These are phyloP conservation scores for Scleromitrula shiraiana DNA, from an alignment of 2,329 filamentous ascomycete genomes.

Conservation along the genomic window DNA sequence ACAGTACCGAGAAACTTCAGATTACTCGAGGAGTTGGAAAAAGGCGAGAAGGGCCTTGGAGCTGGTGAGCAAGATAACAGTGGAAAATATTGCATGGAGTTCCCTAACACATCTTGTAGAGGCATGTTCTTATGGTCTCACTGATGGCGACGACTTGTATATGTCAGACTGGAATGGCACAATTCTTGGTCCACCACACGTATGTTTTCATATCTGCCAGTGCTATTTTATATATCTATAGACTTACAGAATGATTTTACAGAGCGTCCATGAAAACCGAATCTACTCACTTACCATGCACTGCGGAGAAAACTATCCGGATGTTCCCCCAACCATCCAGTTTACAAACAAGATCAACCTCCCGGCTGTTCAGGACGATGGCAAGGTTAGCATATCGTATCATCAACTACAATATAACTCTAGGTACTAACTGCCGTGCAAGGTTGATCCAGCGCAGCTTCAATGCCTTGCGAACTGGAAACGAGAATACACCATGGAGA, in stretches of 20 bases:
- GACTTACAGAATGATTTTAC: conserved; percentile 6
- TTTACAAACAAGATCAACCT: conserved; percentile 94
- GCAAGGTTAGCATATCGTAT: conserved; percentile 46
- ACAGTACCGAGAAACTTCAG: conserved; percentile 95
- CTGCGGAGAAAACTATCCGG: conserved; percentile 84
- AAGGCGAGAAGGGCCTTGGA: conserved; percentile 94
- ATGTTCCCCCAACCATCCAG: conserved; percentile 78
- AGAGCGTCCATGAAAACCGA: conserved; percentile 96
- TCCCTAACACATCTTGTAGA: conserved; percentile 43
- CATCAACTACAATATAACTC: neutral
- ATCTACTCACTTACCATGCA: conserved; percentile 98
- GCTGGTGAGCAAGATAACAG: conserved; percentile 52
- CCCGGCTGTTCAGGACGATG: conserved; percentile 77
- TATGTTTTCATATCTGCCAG: conserved; percentile 40
- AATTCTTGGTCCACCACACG: conserved; percentile 91
- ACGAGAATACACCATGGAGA: conserved; percentile 91
- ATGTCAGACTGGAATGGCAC: conserved; percentile 99
- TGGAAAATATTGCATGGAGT: neutral
- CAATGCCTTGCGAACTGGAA: conserved; percentile 87
- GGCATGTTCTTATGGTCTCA: conserved; percentile 93
- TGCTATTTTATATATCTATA: neutral
- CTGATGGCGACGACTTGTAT: conserved; percentile 86
- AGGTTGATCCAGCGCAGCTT: conserved; percentile 78
- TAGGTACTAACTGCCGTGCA: neutral
- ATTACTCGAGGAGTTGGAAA: conserved; percentile 94